Base-by-base conservation (phyloP, 2,329 filamentous ascomycete species). In the Oidium heveae region DNA sequence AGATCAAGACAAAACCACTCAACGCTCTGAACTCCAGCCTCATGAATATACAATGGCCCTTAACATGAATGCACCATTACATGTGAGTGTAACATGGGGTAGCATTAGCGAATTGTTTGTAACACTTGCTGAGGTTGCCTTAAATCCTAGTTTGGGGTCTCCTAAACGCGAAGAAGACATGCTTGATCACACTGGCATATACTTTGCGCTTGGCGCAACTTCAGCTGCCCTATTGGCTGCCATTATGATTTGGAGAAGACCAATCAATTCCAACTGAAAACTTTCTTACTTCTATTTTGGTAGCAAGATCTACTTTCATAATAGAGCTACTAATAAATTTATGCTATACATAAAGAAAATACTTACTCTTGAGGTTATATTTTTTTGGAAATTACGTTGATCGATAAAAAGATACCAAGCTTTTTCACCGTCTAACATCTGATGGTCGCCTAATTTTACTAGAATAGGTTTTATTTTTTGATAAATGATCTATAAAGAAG, bases 71-170 rank as follows among this genome's bases (percentile, higher is more conserved):
- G 81, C 88, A 2, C 91, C 91, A 6, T 71, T 96, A 43, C 93
- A 98, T 69, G 91, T 95, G 54, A 94, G 86, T 63, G 87, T 91
- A 33, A 91, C 83, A 7, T 98, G 91, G 91, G 80, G 77, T 63
- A 93, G 85, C 62, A 94, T 96, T 61, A 84, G 83, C 59, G 91
- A 98, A 68, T 75, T 96, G 37, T 98, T 96, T 67, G 86, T 95
- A 24, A 81, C 77, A 37, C 76, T 96, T 55, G 91, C 91, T 7
- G 91, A 96, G 68, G 84, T 86, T 43, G 89, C 89, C 6, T 91
- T 88, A 47, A 87, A 87, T 63, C 91, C 91, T 0, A 87, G 81
- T 61, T 84, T 80, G 0, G 89, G 83, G 0, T 94, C 93, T 62
- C 89, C 91, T 0, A 91, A 88, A 68, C 84, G 76, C 54, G 86